Conservation (phyloP, 176 grass and related monocot genomes). For the Leersia perrieri region DNA sequence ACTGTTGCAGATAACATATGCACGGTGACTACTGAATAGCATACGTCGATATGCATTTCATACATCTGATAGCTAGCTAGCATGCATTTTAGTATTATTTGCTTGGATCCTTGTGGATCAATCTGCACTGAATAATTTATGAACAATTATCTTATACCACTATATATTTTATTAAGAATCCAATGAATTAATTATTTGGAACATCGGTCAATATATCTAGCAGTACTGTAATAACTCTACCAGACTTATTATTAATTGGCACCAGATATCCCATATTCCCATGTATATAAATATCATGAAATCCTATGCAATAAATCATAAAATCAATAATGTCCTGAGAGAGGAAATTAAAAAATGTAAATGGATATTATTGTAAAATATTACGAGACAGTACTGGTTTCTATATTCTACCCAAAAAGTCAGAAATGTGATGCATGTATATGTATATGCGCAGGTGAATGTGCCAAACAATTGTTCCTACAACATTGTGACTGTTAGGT, state of each 20-base stretch:
- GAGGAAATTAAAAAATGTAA: background rate
- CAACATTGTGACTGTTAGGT: constrained; percentile 85
- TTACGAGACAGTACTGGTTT: background rate
- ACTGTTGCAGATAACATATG: background rate
- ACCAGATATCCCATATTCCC: background rate
- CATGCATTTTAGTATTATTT: background rate
- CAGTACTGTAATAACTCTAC: background rate
- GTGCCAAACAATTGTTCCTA: constrained; percentile 74
- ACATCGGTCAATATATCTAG: background rate
- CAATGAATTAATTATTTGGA: background rate
- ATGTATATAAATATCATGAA: background rate
- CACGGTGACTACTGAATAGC: background rate
- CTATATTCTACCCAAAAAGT: background rate
- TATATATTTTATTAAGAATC: background rate
- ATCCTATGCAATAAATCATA: too few species aligned
- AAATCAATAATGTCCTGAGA: background rate
- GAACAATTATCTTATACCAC: background rate
- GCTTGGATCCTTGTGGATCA: background rate
- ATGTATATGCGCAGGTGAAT: constrained; percentile 60
- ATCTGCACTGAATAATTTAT: background rate
- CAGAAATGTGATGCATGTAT: background rate
- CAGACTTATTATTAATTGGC: background rate
- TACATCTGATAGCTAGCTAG: background rate
- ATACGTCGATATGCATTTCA: background rate
- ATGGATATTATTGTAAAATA: background rate